Evolutionary conservation across 2,329 filamentous ascomycete species (phyloP), one percentile per base, ranked within the genome.

Genomic region (Hypoxylon sp.): DNA sequence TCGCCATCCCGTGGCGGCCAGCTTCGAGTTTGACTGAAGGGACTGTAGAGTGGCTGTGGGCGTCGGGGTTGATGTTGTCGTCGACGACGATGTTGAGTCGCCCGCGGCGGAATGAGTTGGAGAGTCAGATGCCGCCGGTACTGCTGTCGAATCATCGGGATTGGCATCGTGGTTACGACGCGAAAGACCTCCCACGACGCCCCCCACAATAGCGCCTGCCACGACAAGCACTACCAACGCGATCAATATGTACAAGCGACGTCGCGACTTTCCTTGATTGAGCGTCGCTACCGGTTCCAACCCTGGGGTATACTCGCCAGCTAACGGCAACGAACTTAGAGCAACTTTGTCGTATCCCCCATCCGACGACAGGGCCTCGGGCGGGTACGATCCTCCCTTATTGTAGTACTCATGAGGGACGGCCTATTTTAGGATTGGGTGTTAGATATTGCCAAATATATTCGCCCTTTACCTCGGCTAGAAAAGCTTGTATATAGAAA

Each of bases 1-100:
- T 37, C 52, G 28, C 52, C 58, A 61, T 47, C 51, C 52, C 15
- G 46, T 46, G 37, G 52, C 52, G 15, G 51, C 46, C 15, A 61
- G 37, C 22, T 28, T 56, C 20, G 57, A 60, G 26, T 60, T 49
- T n/a, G 57, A 11, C 26, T 20, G 34, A 11, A 60, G 51, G 1
- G 46, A 55, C 34, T 44, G 34, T 4, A 60, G 13, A 20, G 51
- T 60, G 13, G 37, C 32, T 20, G 46, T 55, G 7, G 43, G 43
- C 8, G 50, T 55, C 32, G 44, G 32, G 7, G 22, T 39, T 6
- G 56, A 34, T 4, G 28, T 24, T 7, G 50, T 20, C 8, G 30
- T 34, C 10, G 30, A 34, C 30, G 56, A 32, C 30, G 56, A 13
- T 34, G 11, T 32, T 19, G 52, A 37, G 22, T 26, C 19, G 24